Percentiles rank a stretch among this genome's conserved stretches.
These are phyloP conservation scores for Sisymbrium irio DNA, from an alignment of 345 rosid genomes.

Conservation along the genomic window DNA sequence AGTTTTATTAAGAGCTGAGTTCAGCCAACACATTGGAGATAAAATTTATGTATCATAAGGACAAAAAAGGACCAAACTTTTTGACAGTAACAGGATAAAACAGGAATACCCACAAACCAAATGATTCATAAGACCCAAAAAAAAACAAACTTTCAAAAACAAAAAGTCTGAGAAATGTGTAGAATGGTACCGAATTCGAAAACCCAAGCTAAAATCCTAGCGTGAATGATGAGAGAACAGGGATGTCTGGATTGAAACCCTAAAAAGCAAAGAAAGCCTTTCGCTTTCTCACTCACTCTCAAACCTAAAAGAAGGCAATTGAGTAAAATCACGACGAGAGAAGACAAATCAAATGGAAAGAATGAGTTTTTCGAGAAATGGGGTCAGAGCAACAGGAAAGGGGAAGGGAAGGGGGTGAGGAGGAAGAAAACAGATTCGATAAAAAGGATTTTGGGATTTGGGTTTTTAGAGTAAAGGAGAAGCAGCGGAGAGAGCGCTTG, in stretches of 20 bases:
- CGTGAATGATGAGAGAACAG: too few relatives aligned
- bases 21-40: too few relatives aligned
- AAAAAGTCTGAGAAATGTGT: neutral
- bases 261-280: conserved; percentile 10
- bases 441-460: neutral
- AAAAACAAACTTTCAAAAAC: neutral
- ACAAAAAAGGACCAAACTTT: conserved; percentile 18
- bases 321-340: neutral
- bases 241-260: conserved; percentile 27
- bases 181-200: conserved; percentile 16
- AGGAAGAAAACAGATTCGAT: neutral
- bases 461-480: conserved; percentile 14
- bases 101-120: conserved; percentile 19
- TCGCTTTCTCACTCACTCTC: neutral
- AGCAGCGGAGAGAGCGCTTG: conserved; percentile 21
- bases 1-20: neutral
- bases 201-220: too few relatives aligned
- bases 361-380: conserved; percentile 15
- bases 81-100: conserved; percentile 9
- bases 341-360: neutral
- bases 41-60: too few relatives aligned
- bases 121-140: neutral
- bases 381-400: neutral
- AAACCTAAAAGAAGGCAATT: neutral
- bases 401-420: neutral